Evolutionary conservation across 352 stramenopile genomes (phyloP), one percentile per base, ranked within the genome.

Genomic region (Globisporangium abappressorium): DNA sequence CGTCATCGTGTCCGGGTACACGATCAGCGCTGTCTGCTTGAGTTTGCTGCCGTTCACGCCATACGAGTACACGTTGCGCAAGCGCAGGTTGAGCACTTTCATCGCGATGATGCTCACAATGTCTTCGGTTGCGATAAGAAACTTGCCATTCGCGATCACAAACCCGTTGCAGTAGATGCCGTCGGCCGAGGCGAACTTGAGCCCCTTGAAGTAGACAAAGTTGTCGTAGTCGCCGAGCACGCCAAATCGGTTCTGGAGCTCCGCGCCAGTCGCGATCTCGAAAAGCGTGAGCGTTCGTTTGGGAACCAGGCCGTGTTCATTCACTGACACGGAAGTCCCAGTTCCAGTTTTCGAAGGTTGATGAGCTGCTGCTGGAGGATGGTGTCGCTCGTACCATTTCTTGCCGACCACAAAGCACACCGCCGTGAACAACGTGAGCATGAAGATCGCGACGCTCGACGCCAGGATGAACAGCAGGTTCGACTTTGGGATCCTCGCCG

Each of bases 161-260:
- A 53, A 53, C 14, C 46, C 46, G 20, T 53, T 53, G 46, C 46
- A 53, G 46, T 53, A 53, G 46, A 53, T 53, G 15, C 46, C 46
- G 8, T 53, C 46, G 6, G 30, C 30, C 30, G 30, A 33, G 30
- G 30, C 30, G 30, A 33, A 33, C 30, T 33, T 33, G 30, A 33
- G 30, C 30, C 30, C 30, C 30, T 33, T 33, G 30, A 33, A 33
- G 30, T 33, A 33, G 30, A 33, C 30, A 33, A 33, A 33, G 30
- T 33, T 33, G 30, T 33, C 30, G 30, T 33, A 33, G 30, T 33
- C 30, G 30, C 3, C 30, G 30, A 33, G 30, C 30, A 33, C 30
- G 30, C 30, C 30, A 33, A 33, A 33, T 4, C 30, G 30, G 30
- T 33, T 33, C 5, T 33, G 30, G 30, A 33, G 30, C 30, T 33